phyloP scores from a whole-genome alignment of 2,329 filamentous ascomycete genomes.

The Raffaelea deltoideospora region DNA sequence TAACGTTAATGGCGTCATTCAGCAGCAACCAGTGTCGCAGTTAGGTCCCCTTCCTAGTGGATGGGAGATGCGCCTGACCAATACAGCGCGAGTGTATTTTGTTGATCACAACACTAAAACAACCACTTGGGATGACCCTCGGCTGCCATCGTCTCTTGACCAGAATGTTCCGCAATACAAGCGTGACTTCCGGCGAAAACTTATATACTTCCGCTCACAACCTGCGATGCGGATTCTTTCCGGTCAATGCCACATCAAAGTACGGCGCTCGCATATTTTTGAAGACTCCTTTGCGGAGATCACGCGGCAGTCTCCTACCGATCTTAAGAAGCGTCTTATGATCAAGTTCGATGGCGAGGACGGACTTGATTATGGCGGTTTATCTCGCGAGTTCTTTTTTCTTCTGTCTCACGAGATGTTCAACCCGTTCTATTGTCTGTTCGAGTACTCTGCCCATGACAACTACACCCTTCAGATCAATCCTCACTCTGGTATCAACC shows the following conservation, averaged over 20 bases:
- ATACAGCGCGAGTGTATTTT: conserved; percentile 95
- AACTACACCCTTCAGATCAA: conserved; percentile 99
- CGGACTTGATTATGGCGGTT: conserved; percentile 90
- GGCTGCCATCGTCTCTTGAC: conserved; percentile 86
- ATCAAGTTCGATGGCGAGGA: conserved; percentile 99
- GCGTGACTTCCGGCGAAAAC: conserved; percentile 91
- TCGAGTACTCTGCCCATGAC: conserved; percentile 98
- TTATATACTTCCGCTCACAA: conserved; percentile 98
- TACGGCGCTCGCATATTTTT: conserved; percentile 90
- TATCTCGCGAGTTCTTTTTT: conserved; percentile 99
- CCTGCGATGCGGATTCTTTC: conserved; percentile 89
- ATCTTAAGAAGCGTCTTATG: conserved; percentile 97
- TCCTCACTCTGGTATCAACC: conserved; percentile 97
- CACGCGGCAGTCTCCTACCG: conserved; percentile 85
- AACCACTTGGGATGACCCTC: conserved; percentile 95
- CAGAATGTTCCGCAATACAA: conserved; percentile 99
- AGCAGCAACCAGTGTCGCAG: conserved; percentile 95
- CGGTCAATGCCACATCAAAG: conserved; percentile 96
- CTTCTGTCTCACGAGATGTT: conserved; percentile 99
- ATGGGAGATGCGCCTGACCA: conserved; percentile 99
- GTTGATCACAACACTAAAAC: conserved; percentile 99
- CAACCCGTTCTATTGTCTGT: conserved; percentile 98
- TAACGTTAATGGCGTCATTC: conserved; percentile 71
- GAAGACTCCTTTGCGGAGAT: conserved; percentile 98
- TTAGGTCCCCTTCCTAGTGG: conserved; percentile 88